phyloP scores from a whole-genome alignment of 257 asterid genomes.

The Nicotiana sylvestris region DNA sequence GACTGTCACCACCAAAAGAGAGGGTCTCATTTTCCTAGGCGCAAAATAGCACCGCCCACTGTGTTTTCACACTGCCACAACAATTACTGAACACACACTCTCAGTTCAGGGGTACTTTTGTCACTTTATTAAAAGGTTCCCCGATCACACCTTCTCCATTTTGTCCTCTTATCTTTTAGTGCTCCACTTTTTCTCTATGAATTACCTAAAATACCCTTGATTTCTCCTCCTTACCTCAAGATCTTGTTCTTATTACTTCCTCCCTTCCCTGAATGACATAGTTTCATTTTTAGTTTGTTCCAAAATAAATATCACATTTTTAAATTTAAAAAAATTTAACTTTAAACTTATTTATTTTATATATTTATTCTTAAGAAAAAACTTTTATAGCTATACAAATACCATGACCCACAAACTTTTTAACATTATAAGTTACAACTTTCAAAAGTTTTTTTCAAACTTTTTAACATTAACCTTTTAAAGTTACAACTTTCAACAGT shows the following conservation, averaged over 20 bases:
- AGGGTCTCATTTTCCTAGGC: background rate
- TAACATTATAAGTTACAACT: no score
- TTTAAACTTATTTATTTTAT: no score
- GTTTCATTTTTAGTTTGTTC: no score
- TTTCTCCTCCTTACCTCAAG: slow-evolving; percentile 2
- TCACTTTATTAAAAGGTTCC: background rate
- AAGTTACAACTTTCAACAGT: no score
- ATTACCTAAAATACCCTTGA: slow-evolving; percentile 3
- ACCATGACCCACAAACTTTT: no score
- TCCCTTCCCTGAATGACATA: no score
- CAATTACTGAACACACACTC: background rate
- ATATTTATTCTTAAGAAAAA: no score
- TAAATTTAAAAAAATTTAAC: no score
- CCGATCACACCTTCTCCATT: background rate
- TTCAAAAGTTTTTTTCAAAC: no score
- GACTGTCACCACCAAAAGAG: background rate
- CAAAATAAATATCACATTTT: no score
- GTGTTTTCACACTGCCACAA: background rate
- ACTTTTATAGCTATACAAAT: no score
- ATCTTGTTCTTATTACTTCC: background rate
- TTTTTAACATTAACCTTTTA: no score
- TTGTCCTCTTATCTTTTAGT: background rate
- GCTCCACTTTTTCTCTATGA: background rate
- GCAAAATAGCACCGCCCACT: slow-evolving; percentile 11
- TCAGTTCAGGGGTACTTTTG: background rate